Base-by-base conservation (phyloP, 1,284 basidiomycete species). In the Ceratobasidium sp. region DNA sequence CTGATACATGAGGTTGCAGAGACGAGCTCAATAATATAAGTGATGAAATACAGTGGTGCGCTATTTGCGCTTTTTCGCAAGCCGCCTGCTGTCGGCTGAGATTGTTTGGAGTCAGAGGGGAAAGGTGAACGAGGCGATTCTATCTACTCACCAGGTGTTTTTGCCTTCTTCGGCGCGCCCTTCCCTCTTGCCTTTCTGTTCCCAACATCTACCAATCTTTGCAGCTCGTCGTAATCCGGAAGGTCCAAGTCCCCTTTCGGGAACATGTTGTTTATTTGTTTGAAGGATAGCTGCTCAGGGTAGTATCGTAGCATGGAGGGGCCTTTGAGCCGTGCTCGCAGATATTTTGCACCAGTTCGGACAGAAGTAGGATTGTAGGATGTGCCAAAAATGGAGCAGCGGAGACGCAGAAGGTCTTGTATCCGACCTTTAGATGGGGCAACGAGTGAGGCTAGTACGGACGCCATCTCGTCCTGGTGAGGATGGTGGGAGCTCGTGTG, bases 311-410 rank as follows among this genome's bases (percentile, higher is more conserved):
- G 80, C 87, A 95, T 91, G 57, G 90, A 85, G 0, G 92, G 92
- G 0, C 94, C 94, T 1, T 88, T 87, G 43, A 96, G 86, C 7
- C 89, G 86, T 32, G 86, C 84, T 47, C 90, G 88, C 59, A 96
- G 87, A 83, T 95, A 93, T 82, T 96, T 96, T 23, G 92, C 89
- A 41, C 94, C 94, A 0, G 91, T 94, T 30, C 94, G 89, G 7
- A 87, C 80, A 50, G 88, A 88, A 4, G 85, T 86, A 0, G 93
- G 93, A 81, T 96, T 96, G 81, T 91, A 94, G 1, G 90, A 85
- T 5, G 93, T 95, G 80, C 94, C 88, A 80, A 96, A 96, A 71
- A 97, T 88, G 32, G 85, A 80, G 79, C 88, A 90, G 67, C 89
- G 89, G 8, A 90, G 83, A 57, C 85, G 84, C 0, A 80, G 85